Evolutionary conservation across 2,329 filamentous ascomycete genomes (phyloP).

Genomic region (Diaporthe humulicola): DNA sequence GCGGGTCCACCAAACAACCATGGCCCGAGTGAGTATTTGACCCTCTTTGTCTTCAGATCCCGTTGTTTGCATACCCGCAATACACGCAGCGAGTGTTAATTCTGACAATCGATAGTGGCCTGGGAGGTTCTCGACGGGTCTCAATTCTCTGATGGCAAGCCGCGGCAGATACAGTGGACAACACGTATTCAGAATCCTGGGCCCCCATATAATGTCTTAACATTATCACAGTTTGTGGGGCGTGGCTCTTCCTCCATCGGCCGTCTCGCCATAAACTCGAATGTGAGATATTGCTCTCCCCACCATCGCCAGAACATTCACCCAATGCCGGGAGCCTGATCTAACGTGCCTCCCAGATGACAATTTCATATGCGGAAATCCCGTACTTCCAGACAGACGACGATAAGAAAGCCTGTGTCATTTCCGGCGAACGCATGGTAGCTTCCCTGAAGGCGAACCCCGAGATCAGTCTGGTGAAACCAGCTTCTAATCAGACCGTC

Average conservation of each 20-base stretch:
- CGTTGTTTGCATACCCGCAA: neutral
- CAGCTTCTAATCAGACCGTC: conserved; percentile 11
- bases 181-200: conserved; percentile 3
- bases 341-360: neutral
- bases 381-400: conserved; percentile 11
- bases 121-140: conserved; percentile 9
- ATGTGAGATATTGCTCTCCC: neutral
- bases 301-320: neutral
- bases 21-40: neutral
- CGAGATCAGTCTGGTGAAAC: neutral
- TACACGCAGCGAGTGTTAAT: no score
- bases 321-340: no score
- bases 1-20: conserved; percentile 9
- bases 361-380: neutral
- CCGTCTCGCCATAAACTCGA: neutral
- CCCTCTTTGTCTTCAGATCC: no score
- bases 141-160: conserved; percentile 3
- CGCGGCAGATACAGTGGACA: conserved; percentile 21
- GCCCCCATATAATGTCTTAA: neutral
- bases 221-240: neutral
- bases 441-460: neutral
- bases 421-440: neutral
- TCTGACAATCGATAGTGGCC: neutral
- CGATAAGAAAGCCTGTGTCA: conserved; percentile 2
- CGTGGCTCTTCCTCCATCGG: conserved; percentile 4